phyloP scores from a whole-genome alignment of 2,329 filamentous ascomycete genomes.

The Talaromyces sp. region DNA sequence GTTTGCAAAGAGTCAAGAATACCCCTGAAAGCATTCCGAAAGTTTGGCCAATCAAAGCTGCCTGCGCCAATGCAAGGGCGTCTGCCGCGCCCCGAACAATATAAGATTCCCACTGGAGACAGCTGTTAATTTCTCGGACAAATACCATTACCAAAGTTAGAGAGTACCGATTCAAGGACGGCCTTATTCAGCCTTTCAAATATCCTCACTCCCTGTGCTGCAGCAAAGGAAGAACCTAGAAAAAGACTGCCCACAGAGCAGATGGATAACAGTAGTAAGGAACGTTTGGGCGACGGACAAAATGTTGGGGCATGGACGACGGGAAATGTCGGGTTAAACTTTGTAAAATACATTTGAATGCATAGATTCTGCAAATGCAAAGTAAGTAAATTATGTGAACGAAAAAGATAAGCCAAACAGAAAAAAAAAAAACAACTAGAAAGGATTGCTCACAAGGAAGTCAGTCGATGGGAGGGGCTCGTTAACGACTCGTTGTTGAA shows the following conservation, averaged over 20 bases:
- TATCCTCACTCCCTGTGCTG: conserved; percentile 21
- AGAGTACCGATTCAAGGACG: conserved; percentile 3
- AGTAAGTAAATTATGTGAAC: background rate
- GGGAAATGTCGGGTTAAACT: conserved; percentile 15
- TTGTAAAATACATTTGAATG: conserved; percentile 17
- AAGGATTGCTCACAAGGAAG: background rate
- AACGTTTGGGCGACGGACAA: conserved; percentile 21
- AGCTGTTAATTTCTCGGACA: background rate
- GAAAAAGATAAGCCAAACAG: background rate
- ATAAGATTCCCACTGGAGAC: conserved; percentile 4
- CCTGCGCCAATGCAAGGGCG: conserved; percentile 6
- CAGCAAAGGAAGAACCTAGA: conserved; percentile 25
- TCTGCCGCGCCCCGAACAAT: conserved; percentile 6
- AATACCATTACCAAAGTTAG: background rate
- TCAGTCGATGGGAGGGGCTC: conserved; percentile 6
- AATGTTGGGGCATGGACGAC: conserved; percentile 13
- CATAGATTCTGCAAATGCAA: conserved; percentile 12
- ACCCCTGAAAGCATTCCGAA: conserved; percentile 8
- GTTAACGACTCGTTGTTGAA: conserved; percentile 13
- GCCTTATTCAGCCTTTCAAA: conserved; percentile 23
- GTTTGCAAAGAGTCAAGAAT: background rate
- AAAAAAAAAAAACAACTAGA: background rate
- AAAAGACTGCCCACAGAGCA: conserved; percentile 35
- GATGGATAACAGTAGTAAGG: conserved; percentile 30
- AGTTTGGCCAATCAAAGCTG: conserved; percentile 2